phyloP scores from a whole-genome alignment of 1,139 yeast species.

The Debaryomyces sp. region DNA sequence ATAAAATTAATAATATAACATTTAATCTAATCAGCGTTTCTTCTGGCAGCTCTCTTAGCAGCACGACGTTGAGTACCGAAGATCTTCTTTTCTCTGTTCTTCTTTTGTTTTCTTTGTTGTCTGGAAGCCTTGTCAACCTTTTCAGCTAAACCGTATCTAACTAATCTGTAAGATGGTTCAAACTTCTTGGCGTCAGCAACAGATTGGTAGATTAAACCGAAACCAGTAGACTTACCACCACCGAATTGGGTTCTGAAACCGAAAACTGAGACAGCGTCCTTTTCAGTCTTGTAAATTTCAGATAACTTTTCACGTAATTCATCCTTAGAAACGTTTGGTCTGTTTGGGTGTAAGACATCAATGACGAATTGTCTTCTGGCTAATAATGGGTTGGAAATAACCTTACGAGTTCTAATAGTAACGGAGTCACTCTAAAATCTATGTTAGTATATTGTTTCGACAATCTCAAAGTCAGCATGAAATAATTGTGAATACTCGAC shows the following conservation, averaged over 20 bases:
- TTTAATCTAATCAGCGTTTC: constrained; percentile 53
- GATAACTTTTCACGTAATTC: constrained; percentile 98
- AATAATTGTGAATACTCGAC: not conserved
- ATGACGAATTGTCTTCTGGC: constrained; percentile 99
- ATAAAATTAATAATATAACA: constrained; percentile 16
- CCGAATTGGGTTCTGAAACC: constrained; percentile 99
- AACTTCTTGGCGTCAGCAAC: constrained; percentile 97
- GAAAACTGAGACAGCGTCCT: constrained; percentile 97
- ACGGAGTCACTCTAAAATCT: constrained; percentile 86
- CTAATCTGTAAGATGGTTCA: constrained; percentile 99
- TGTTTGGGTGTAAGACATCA: constrained; percentile 99
- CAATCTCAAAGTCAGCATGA: not conserved
- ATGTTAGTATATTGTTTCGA: constrained; percentile 34
- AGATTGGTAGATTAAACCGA: constrained; percentile 98
- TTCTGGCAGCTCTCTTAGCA: constrained; percentile 87
- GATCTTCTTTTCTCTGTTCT: constrained; percentile 99
- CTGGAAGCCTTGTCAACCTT: constrained; percentile 97
- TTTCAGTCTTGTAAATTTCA: constrained; percentile 95
- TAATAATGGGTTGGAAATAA: constrained; percentile 98
- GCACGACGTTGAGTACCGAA: constrained; percentile 97
- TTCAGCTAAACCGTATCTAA: constrained; percentile 96
- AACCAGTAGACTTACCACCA: constrained; percentile 99
- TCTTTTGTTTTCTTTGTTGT: constrained; percentile 99
- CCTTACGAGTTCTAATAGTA: constrained; percentile 99
- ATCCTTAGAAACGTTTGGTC: constrained; percentile 99